Base-by-base conservation (phyloP, 352 stramenopile species). In the Globisporangium sylvaticum region DNA sequence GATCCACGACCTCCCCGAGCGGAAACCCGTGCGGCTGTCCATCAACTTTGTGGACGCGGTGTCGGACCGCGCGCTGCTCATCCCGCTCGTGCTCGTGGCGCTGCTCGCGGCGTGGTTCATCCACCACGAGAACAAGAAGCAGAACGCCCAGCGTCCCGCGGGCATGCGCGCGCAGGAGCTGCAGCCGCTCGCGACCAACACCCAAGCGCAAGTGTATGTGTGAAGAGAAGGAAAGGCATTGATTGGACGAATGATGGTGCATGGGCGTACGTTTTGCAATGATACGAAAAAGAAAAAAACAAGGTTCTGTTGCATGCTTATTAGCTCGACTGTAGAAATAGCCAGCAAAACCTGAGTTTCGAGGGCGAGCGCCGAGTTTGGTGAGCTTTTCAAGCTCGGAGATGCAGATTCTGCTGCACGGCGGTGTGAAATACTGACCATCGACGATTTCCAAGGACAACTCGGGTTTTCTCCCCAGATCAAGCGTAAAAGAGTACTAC, bases 91-190 rank as follows among this genome's bases (percentile, higher is more conserved):
- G 32, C n/a, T 59, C 10, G 18, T 66, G 22, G 61, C 61, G 32
- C 29, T 66, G 29, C 29, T 66, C 8, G 48, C 61, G 3, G 46
- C 50, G n/a, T 66, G 61, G 61, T 66, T 52, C 52, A 60, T 66
- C 9, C 52, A 5, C 22, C 27, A 48, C 22, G 61, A 66, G 34
- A 44, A 50, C 46, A 66, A 66, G 27, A 66, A 53, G 52, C 61
- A 56, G 42, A 64, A 56, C 18, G 25, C 34, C n/a, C 20, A 64
- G 27, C 34, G 10, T 3, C 24, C 25, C 9, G 20, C 24, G 29
- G n/a, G n/a, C 14, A 24, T 42, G 25, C n/a, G 52, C n/a, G 15
- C 46, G 3, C 32, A 59, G 10, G 48, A 66, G 22, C 10, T 60
- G n/a, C 52, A 66, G 52, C 48, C 52, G 31, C 61, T 66, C 46